Base-by-base conservation (phyloP, 2,329 filamentous ascomycete species). In the Uncinocarpus reesii region DNA sequence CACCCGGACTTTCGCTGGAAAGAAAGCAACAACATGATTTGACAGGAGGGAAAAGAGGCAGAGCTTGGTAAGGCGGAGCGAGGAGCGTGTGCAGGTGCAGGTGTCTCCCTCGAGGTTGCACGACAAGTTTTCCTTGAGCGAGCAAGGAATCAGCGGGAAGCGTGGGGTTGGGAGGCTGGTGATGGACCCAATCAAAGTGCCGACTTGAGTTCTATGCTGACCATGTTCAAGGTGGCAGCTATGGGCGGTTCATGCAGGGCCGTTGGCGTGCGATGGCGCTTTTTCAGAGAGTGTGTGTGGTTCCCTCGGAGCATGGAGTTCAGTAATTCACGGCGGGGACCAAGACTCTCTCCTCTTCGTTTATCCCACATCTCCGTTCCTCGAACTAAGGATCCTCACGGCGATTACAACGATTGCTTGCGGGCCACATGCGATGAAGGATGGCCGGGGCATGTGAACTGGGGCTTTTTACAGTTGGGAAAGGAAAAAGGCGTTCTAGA, bases 221-320 rank as follows among this genome's bases (percentile, higher is more conserved):
- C 13, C 32, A 35, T 13, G 21, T 20, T 16, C n/a, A 7, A 26
- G 35, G 13, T 26, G 37, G 23, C 28, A 43, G 41, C 29, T 21
- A 31, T 34, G 16, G 32, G 23, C 35, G 16, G 44, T 40, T 47
- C 44, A 47, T 47, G 44, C 44, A 47, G 44, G 43, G 44, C 44
- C 44, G 44, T 47, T 47, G 24, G 8, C 15, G 44, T 44, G 15
- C 32, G 29, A 20, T 29, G 13, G 7, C n/a, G n/a, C n/a, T n/a
- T n/a, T n/a, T n/a, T n/a, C n/a, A n/a, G n/a, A n/a, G n/a, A 3
- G 10, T 23, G 35, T 21, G 35, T 21, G 35, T 8, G 11, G 8
- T 16, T 7, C 18, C 34, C 8, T 7, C 5, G 13, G 34, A 36
- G 34, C 18, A 36, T 8, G 13, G 4, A 36, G 7, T 36, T 15